Conservation (phyloP, 208 protist genomes). For the Kentomonas sorsogonicus region DNA sequence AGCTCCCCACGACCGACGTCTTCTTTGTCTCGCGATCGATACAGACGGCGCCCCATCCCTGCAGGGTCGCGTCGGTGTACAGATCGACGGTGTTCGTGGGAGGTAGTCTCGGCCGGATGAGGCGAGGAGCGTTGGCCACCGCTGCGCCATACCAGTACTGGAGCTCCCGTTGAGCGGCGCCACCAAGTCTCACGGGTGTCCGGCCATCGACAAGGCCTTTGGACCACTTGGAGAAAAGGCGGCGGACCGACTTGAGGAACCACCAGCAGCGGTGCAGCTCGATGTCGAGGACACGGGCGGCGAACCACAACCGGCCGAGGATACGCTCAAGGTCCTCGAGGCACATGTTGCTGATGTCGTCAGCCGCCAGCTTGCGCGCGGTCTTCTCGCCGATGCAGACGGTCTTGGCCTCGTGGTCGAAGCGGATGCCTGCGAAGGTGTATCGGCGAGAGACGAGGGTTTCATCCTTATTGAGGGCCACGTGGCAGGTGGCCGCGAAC, state of each 20-base stretch:
- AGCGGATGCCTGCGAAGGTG: conserved; percentile 14
- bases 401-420: conserved; percentile 1
- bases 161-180: too few relatives aligned
- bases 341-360: neutral
- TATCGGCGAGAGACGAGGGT: conserved; percentile 13
- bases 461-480: conserved; percentile 15
- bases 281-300: conserved; percentile 6
- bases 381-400: conserved; percentile 5
- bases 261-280: conserved; percentile 16
- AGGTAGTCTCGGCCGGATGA: neutral
- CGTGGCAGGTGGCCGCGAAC: neutral
- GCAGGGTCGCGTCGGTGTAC: conserved; percentile 16
- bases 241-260: conserved; percentile 12
- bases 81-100: conserved; percentile 4
- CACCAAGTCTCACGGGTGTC: too few relatives aligned
- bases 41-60: conserved; percentile 19
- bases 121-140: conserved; percentile 4
- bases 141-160: conserved; percentile 12
- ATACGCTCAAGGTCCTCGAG: conserved; percentile 12
- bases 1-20: conserved; percentile 6
- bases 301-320: conserved; percentile 17
- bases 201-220: conserved; percentile 3
- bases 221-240: conserved; percentile 10
- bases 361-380: conserved; percentile 10
- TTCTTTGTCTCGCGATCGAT: conserved; percentile 12